Percentiles rank a stretch among this genome's conserved stretches.
Conservation (phyloP, 106 monocot species). For the Dendrobium nobile region DNA sequence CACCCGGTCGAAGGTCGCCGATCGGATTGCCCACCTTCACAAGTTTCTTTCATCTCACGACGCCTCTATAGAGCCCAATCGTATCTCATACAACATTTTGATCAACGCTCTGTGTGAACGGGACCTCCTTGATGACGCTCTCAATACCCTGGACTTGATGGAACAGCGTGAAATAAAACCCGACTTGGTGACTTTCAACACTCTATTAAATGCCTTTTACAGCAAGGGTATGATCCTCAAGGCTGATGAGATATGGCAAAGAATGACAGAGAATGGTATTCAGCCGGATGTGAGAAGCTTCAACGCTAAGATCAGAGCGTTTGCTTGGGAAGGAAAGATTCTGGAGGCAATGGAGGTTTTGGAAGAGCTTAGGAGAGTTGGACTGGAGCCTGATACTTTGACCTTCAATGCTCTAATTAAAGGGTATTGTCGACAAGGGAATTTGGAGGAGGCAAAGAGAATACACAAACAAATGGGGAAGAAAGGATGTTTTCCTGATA, state of each 20-base stretch:
- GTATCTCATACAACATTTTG: slow-evolving; percentile 31
- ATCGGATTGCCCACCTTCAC: slow-evolving; percentile 7
- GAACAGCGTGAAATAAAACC: slow-evolving; percentile 27
- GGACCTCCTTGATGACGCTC: slow-evolving; percentile 40
- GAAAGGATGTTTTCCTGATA: slow-evolving; percentile 2
- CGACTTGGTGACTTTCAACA: slow-evolving; percentile 40
- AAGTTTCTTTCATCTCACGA: slow-evolving; percentile 12
- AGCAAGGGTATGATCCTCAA: slow-evolving; percentile 17
- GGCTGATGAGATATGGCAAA: slow-evolving; percentile 43
- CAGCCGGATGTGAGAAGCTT: slow-evolving; percentile 46
- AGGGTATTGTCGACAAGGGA: slow-evolving; percentile 48
- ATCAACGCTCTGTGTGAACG: slow-evolving; percentile 20
- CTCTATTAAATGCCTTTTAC: slow-evolving; percentile 42
- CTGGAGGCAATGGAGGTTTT: slow-evolving; percentile 34
- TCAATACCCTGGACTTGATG: slow-evolving; percentile 34
- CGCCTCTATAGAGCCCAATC: slow-evolving; percentile 21
- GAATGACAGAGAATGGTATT: slow-evolving; percentile 34
- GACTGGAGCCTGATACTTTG: slow-evolving; percentile 25
- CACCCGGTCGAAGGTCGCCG: slow-evolving; percentile 4
- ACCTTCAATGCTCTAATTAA: slow-evolving; percentile 53
- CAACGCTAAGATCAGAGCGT: slow-evolving; percentile 51
- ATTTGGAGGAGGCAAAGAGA: slow-evolving; percentile 50
- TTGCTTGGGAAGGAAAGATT: slow-evolving; percentile 23
- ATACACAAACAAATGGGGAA: slow-evolving; percentile 27
- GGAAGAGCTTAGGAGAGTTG: slow-evolving; percentile 14